Base-by-base conservation (phyloP, 202 grass and related monocot genomes). In the Saccharum hybrid region DNA sequence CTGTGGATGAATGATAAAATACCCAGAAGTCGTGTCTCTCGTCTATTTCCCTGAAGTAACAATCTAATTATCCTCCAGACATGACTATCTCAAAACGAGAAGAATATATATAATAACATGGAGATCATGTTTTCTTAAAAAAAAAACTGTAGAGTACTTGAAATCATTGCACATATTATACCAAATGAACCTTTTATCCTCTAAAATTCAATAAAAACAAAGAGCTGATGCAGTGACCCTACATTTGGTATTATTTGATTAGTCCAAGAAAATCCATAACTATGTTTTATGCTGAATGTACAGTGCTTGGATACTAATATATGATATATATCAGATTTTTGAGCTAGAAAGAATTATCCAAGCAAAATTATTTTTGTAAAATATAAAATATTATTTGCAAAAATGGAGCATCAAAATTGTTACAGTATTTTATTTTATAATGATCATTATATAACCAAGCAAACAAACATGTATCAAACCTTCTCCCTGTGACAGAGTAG, bases 1-100 rank as follows among this genome's bases (percentile, higher is more conserved):
- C 91, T 96, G 72, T 96, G 93, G 80, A 98, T 94, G 78, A 98
- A 98, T n/a, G 93, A 92, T 89, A 98, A 88, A 81, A 98, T 98
- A 33, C 89, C 88, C 68, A 96, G 46, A 70, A 98, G 72, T 86
- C 89, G 86, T 80, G 88, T 98, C 89, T 98, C 96, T 85, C 96
- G 89, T 73, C 88, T 96, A 76, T 98, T 98, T 73, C 96, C 96
- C 96, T 98, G 85, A 79, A 96, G 26, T 62, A 71, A 34, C 23
- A 81, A 21, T 40, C 51, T 81, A 71, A n/a, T 65, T 63, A 64
- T 68, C 23, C 72, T 61, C 48, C 18, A 4, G 10, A 61, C 33
- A 83, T 48, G 69, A 76, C 6, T 73, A 39, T n/a, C 39, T 82
- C 21, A 41, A 82, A 71, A 72, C 7, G 34, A 63, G 74, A 54